Base-by-base conservation (phyloP, 345 rosid species). In the Populus tremula region DNA sequence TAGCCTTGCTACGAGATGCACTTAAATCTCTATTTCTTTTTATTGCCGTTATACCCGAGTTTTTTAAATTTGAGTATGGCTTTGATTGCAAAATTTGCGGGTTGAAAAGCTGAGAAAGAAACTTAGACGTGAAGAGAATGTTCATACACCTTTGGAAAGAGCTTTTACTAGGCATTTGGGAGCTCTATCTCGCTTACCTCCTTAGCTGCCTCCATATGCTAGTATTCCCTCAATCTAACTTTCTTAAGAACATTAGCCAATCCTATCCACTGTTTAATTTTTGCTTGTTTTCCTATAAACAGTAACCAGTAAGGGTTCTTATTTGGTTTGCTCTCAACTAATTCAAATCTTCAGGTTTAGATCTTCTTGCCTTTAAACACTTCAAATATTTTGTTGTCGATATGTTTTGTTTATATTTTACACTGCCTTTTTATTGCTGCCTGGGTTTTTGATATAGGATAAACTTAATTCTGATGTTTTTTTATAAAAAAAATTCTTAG, bases 161-260 rank as follows among this genome's bases (percentile, higher is more conserved):
- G 97, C 96, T 73, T 92, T 95, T 72, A 86, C 78, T 25, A 86
- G 99, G 83, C 99, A 98, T 81, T 77, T 92, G 77, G 99, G 99
- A 80, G 85, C 96, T 79, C 92, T 95, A 54, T 97, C 99, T 65
- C 98, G 99, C 75, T 91, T 93, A 70, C 93, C 99, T 79, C 94
- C 97, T 0, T 95, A 88, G 78, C 94, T 95, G 36, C 98, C 99
- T 59, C 90, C 91, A 70, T 38, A 84, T 69, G 99, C 93, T 67
- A 85, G 94, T 90, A 71, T 33, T 43, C 61, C 3, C 77, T 31
- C 35, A 5, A 20, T 64, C 68, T 64, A 29, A 27, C 2, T 13
- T 50, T 5, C 21, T 16, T 18, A 50, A 50, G n/a, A 50, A 21
- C 56, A 39, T 62, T 39, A 8, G 62, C n/a, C 53, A 25, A 39